Base-by-base conservation (phyloP, 441 rosid species). In the Macaranga tanarius region DNA sequence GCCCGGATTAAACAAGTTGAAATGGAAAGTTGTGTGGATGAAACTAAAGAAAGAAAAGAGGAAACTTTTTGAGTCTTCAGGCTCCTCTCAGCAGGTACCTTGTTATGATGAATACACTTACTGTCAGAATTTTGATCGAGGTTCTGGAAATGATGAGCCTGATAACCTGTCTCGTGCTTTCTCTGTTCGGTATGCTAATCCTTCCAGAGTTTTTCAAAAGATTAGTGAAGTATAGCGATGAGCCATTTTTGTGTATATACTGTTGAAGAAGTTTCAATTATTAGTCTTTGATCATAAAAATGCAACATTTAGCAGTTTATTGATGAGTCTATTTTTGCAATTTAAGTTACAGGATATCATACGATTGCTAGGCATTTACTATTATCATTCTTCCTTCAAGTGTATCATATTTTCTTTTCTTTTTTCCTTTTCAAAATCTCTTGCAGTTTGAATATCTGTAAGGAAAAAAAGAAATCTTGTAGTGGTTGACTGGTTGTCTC, bases 111-210 rank as follows among this genome's bases (percentile, higher is more conserved):
- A 74, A 10, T n/a, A 22, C 65, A 76, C 61, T 16, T 86, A 86
- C 61, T 65, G 66, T 1, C 77, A 79, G 83, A 86, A 84, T 75
- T 86, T 86, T 52, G 86, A 86, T 76, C 82, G 78, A 51, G 90
- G 85, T 47, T 55, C 69, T n/a, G 69, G 82, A 7, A 65, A 76
- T 75, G 76, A 81, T 31, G 90, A 79, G 38, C 86, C 82, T 4
- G 88, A 83, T 15, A 81, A 73, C 31, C 67, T 81, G 64, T 75
- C 76, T 15, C 71, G 85, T 20, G 81, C 88, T 6, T 81, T 86
- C 82, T 76, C 88, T 1, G 83, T 78, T 63, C 75, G 85, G 59
- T 84, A 84, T 65, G 81, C 84, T 20, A 65, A 80, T 61, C 75
- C 85, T 47, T 79, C 34, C 31, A 20, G 50, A 7, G 5, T 12